Base-by-base conservation (phyloP, 148 eudicot genomes). In the Diospyros lotus region DNA sequence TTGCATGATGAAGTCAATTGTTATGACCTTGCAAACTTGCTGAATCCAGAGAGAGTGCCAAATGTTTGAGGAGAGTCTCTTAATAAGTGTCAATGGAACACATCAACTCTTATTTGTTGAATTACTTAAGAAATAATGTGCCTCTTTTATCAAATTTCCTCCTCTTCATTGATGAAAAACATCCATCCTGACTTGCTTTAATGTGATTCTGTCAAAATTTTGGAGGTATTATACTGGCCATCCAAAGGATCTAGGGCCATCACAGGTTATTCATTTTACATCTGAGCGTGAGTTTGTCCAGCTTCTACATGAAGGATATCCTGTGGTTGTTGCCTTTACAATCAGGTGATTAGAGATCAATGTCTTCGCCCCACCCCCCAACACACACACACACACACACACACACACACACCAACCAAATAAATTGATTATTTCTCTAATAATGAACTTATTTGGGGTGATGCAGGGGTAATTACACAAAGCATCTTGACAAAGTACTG, bases 241-340 rank as follows among this genome's bases (percentile, higher is more conserved):
- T 80, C 97, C 99, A 12, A 95, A 93, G 88, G 93, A 92, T 87
- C 88, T 91, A 63, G 97, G 99, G 59, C 96, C 91, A 11, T 93
- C 99, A 18, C 87, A 88, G 43, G 91, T 93, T 55, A 84, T 92
- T 77, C 96, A 92, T 82, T 95, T 95, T 78, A 87, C 96, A 42
- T 95, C 99, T 4, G 99, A 95, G 81, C 94, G 97, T 55, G 91
- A 93, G 59, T 93, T 95, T 84, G 89, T 95, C 40, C 94, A 93
- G 83, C 89, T 95, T 68, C 88, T 95, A 81, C 97, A 95, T 75
- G 86, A 89, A 84, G 97, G 97, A 66, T 78, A 85, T 80, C 97
- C 99, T 64, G 83, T 95, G 53, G 97, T 90, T 39, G 97, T 91
- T 78, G 97, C 99, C 62, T 95, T 95, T 79, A 92, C 99, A 14